Conservation (phyloP, 768 basidiomycete genomes). For the Lepiota venenata region DNA sequence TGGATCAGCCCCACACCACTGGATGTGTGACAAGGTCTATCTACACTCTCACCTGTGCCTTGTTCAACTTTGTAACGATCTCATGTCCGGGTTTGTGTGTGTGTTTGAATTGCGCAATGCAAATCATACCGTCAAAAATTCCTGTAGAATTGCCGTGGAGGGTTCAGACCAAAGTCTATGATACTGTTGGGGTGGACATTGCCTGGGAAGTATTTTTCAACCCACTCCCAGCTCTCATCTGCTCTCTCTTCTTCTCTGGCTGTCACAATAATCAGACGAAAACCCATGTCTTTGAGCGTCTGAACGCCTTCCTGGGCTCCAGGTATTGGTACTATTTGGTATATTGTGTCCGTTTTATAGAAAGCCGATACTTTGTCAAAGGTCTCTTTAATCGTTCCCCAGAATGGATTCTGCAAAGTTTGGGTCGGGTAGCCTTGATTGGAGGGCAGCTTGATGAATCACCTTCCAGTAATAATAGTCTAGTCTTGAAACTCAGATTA, state of each 20-base stretch:
- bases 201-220: constrained; percentile 63
- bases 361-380: constrained; percentile 56
- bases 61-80: constrained; percentile 56
- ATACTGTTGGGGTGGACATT: constrained; percentile 7
- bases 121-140: constrained; percentile 58
- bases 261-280: constrained; percentile 69
- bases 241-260: constrained; percentile 57
- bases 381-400: constrained; percentile 60
- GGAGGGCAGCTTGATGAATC: constrained; percentile 1
- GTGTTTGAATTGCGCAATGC: constrained; percentile 70
- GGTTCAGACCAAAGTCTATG: background rate
- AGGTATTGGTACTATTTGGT: constrained; percentile 46
- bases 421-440: background rate
- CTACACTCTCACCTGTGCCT: constrained; percentile 54
- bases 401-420: constrained; percentile 44
- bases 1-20: background rate
- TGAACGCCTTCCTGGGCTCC: constrained; percentile 60
- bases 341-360: constrained; percentile 50
- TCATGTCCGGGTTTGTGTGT: constrained; percentile 41
- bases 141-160: constrained; percentile 23
- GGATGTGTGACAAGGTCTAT: too few species aligned
- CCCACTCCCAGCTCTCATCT: constrained; percentile 64
- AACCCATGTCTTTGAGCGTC: constrained; percentile 59
- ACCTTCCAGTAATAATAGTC: constrained; percentile 82
- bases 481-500: constrained; percentile 18